phyloP scores from a whole-genome alignment of 345 rosid species.

The Camelina neglecta region DNA sequence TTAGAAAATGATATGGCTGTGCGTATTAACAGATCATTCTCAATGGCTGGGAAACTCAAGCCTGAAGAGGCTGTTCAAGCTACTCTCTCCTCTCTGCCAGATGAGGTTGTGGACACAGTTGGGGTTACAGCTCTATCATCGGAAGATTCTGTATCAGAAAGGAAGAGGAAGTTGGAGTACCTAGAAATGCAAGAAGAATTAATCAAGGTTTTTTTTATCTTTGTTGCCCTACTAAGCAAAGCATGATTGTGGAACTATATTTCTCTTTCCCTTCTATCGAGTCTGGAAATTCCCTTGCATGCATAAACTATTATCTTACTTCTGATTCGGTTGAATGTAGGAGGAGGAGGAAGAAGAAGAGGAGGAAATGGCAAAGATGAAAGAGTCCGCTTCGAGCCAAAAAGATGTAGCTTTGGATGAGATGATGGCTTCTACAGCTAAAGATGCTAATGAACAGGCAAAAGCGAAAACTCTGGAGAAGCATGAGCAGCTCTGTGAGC shows the following conservation, averaged over 20 bases:
- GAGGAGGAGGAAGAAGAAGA: constrained; percentile 93
- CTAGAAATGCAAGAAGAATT: constrained; percentile 97
- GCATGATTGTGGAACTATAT: not conserved
- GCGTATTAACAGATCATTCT: constrained; percentile 66
- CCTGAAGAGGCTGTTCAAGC: constrained; percentile 99
- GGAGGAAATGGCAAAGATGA: constrained; percentile 87
- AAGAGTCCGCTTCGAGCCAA: constrained; percentile 64
- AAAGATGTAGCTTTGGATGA: constrained; percentile 86
- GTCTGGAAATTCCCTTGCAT: not conserved
- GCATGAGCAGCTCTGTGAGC: constrained; percentile 97
- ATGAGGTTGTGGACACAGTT: constrained; percentile 95
- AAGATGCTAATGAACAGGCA: constrained; percentile 74
- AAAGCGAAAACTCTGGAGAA: constrained; percentile 86
- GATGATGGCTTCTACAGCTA: constrained; percentile 70
- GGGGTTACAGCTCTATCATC: constrained; percentile 86
- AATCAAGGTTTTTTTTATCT: constrained; percentile 64
- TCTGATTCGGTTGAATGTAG: constrained; percentile 25
- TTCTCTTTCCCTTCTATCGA: not conserved
- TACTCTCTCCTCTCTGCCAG: constrained; percentile 93
- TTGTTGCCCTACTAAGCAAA: constrained; percentile 14
- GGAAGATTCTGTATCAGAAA: constrained; percentile 90
- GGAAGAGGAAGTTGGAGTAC: constrained; percentile 93
- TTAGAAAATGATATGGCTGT: not conserved
- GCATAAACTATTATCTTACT: constrained; percentile 3
- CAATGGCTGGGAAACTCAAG: constrained; percentile 86